These are phyloP conservation scores for Pachysandra terminalis DNA, from an alignment of 164 flowering plant species.

Conservation along the genomic window DNA sequence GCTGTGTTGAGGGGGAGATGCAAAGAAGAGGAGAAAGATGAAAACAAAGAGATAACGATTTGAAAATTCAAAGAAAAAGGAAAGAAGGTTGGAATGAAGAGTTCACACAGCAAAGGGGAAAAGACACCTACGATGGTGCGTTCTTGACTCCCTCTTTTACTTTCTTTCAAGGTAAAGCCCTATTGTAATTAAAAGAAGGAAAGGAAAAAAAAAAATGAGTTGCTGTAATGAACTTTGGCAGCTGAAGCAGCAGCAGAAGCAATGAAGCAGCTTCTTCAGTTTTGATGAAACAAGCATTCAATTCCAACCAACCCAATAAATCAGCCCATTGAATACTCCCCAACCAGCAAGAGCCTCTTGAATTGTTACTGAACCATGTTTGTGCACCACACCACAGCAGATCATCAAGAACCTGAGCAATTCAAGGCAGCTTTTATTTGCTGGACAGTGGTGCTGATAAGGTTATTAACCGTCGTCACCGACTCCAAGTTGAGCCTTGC, in stretches of 20 bases:
- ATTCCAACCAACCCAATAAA: slow-evolving; percentile 34
- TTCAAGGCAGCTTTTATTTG: slow-evolving; percentile 75
- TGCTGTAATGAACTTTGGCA: neutral
- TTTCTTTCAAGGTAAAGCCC: slow-evolving; percentile 5
- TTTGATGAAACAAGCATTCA: slow-evolving; percentile 52
- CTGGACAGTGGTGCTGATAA: slow-evolving; percentile 74
- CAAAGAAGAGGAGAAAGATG: too few relatives aligned
- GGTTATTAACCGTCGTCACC: slow-evolving; percentile 68
- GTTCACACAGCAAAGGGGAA: slow-evolving; percentile 10
- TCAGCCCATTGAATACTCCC: slow-evolving; percentile 26
- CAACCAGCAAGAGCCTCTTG: slow-evolving; percentile 22
- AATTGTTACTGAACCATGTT: slow-evolving; percentile 25
- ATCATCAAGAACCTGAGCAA: slow-evolving; percentile 39
- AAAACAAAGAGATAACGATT: too few relatives aligned
- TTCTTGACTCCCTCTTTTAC: slow-evolving; percentile 68
- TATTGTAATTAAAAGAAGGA: neutral
- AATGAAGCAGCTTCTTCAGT: slow-evolving; percentile 34
- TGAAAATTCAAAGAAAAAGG: neutral
- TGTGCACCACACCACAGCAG: neutral
- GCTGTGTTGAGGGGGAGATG: neutral
- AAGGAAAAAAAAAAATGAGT: slow-evolving; percentile 2
- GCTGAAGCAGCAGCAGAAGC: neutral
- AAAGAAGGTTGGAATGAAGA: neutral
- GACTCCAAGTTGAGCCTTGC: slow-evolving; percentile 71
- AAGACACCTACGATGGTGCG: slow-evolving; percentile 54